These are phyloP conservation scores for Trichoderma semiorbis DNA, from an alignment of 2,329 filamentous ascomycete species.

Conservation along the genomic window DNA sequence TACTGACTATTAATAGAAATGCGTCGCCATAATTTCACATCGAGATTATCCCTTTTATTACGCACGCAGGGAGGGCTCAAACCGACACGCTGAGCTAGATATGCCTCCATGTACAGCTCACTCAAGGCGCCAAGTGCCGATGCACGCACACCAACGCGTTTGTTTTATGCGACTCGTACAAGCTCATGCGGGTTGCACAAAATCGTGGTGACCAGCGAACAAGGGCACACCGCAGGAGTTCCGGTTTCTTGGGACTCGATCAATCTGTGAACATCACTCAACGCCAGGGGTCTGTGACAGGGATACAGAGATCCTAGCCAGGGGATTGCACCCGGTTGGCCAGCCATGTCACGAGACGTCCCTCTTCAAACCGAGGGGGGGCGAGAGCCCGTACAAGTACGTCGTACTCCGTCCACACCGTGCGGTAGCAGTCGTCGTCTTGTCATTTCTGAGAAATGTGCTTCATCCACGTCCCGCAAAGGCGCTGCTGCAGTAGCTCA, in stretches of 20 bases:
- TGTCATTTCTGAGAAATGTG: background rate
- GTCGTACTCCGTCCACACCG: background rate
- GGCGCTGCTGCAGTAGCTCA: background rate
- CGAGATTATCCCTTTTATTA: background rate
- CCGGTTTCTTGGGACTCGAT: constrained; percentile 17
- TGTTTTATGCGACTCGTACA: background rate
- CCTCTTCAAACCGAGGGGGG: background rate
- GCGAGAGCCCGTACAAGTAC: background rate
- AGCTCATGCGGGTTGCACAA: background rate
- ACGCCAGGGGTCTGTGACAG: background rate
- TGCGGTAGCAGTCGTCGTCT: background rate
- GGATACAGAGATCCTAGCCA: constrained; percentile 11
- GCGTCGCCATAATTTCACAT: background rate
- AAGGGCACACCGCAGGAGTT: background rate
- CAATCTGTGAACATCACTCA: constrained; percentile 12
- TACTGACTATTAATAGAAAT: background rate
- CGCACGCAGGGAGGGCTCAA: background rate
- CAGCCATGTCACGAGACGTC: constrained; percentile 10
- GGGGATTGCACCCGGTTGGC: constrained; percentile 10
- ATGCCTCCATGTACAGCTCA: background rate
- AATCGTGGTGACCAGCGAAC: background rate
- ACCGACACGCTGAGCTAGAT: background rate
- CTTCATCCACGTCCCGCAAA: background rate
- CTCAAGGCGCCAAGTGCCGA: background rate
- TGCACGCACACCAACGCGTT: background rate